Evolutionary conservation across 1,284 basidiomycete species (phyloP).

Genomic region (Trichosporon coremiiforme): DNA sequence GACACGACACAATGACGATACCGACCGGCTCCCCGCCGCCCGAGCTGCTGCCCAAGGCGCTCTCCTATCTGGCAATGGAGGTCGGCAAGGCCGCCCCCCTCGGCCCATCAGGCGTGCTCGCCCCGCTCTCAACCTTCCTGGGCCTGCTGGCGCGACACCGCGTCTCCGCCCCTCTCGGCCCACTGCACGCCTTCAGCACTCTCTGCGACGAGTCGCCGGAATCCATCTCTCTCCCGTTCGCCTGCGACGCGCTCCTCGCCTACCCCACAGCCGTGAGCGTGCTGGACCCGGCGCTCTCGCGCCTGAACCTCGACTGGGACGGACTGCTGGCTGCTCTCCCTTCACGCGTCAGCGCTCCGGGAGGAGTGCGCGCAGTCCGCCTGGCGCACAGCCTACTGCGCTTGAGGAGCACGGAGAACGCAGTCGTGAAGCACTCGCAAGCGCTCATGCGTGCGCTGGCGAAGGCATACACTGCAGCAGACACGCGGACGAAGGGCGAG

Average conservation of each 20-base stretch:
- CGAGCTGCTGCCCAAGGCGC: slow-evolving; percentile 20
- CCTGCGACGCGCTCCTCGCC: slow-evolving; percentile 30
- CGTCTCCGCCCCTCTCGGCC: slow-evolving; percentile 20
- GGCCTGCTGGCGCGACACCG: slow-evolving; percentile 25
- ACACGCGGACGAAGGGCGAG: slow-evolving; percentile 32
- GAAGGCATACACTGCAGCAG: slow-evolving; percentile 32
- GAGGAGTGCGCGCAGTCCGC: slow-evolving; percentile 13
- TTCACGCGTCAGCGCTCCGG: not conserved
- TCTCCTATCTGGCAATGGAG: slow-evolving; percentile 22
- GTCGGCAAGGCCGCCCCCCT: slow-evolving; percentile 15
- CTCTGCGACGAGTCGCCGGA: slow-evolving; percentile 5
- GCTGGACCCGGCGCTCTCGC: slow-evolving; percentile 21
- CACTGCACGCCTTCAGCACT: slow-evolving; percentile 27
- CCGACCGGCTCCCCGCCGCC: slow-evolving; percentile 19
- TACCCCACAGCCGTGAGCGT: slow-evolving; percentile 25
- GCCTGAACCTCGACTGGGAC: not conserved
- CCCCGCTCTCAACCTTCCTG: slow-evolving; percentile 18
- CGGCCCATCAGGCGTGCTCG: slow-evolving; percentile 20
- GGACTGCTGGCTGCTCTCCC: not conserved
- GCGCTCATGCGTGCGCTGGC: slow-evolving; percentile 35
- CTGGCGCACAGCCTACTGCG: slow-evolving; percentile 29
- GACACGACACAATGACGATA: not conserved
- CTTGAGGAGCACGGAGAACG: slow-evolving; percentile 1
- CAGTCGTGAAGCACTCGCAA: slow-evolving; percentile 18
- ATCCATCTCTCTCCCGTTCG: slow-evolving; percentile 3